phyloP scores from a whole-genome alignment of 345 rosid genomes.

The Rhodamnia argentea region DNA sequence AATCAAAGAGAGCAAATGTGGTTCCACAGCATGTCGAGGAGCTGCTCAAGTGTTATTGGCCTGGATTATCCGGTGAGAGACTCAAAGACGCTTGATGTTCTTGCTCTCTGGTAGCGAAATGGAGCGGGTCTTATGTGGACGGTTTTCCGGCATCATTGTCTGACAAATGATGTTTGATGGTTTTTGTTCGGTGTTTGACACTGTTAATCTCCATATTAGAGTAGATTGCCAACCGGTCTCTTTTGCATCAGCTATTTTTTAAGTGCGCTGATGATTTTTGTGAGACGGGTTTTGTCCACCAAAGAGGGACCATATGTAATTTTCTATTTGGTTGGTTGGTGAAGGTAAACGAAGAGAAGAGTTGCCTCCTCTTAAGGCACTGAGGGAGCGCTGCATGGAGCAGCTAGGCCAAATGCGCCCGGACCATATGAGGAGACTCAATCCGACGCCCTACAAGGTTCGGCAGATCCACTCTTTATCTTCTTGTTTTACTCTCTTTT shows the following conservation, averaged over 20 bases:
- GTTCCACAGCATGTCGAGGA: conserved; percentile 90
- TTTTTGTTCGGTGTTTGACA: background rate
- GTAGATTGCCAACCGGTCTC: background rate
- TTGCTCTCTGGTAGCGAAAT: background rate
- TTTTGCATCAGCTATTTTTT: background rate
- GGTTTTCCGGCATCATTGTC: background rate
- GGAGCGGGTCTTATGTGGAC: background rate
- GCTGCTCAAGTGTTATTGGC: conserved; percentile 90
- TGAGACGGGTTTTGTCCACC: background rate
- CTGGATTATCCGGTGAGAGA: conserved; percentile 62
- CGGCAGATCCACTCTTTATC: background rate
- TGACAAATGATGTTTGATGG: background rate
- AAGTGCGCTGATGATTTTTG: background rate
- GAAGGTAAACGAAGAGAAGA: conserved; percentile 60
- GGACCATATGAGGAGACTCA: conserved; percentile 89
- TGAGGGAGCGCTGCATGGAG: conserved; percentile 68
- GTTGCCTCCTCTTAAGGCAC: conserved; percentile 52
- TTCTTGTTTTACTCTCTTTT: background rate
- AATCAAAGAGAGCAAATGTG: conserved; percentile 93
- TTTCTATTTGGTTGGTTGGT: background rate
- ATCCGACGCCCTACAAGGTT: conserved; percentile 97
- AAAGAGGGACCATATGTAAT: background rate
- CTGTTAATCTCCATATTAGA: background rate
- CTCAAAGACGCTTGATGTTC: background rate
- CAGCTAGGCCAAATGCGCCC: conserved; percentile 87